Evolutionary conservation across 2,329 filamentous ascomycete genomes (phyloP).

Genomic region (Penicillium griseofulvum): DNA sequence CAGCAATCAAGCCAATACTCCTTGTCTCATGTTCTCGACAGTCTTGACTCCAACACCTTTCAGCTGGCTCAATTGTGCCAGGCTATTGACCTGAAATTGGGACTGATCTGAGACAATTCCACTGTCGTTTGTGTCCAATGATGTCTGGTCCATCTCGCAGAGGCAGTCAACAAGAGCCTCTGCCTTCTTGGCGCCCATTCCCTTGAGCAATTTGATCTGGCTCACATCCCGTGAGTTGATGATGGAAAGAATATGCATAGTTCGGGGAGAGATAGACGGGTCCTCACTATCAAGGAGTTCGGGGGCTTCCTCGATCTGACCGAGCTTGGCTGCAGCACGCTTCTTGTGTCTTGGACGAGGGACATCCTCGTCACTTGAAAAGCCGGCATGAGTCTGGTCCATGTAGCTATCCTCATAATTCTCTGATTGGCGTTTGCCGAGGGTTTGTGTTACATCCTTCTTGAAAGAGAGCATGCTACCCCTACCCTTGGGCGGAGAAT

Average conservation of each 20-base stretch:
- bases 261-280: constrained; percentile 40
- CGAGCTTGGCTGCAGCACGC: constrained; percentile 25
- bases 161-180: constrained; percentile 50
- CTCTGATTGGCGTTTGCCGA: constrained; percentile 30
- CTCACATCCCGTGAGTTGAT: constrained; percentile 47
- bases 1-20: constrained; percentile 35
- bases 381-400: constrained; percentile 20
- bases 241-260: constrained; percentile 44
- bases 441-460: constrained; percentile 25
- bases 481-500: constrained; percentile 22
- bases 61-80: constrained; percentile 43
- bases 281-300: constrained; percentile 21
- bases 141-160: constrained; percentile 41
- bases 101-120: constrained; percentile 18
- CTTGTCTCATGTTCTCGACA: constrained; percentile 49
- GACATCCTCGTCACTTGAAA: constrained; percentile 34
- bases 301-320: constrained; percentile 16
- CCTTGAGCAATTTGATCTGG: constrained; percentile 48
- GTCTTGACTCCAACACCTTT: constrained; percentile 47
- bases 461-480: constrained; percentile 37
- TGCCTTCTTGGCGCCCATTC: constrained; percentile 49
- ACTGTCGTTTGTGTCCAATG: constrained; percentile 13
- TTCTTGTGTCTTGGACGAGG: constrained; percentile 28
- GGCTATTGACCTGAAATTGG: constrained; percentile 36
- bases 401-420: constrained; percentile 35